phyloP scores from a whole-genome alignment of 768 basidiomycete species.

The Amanita polypyramis region DNA sequence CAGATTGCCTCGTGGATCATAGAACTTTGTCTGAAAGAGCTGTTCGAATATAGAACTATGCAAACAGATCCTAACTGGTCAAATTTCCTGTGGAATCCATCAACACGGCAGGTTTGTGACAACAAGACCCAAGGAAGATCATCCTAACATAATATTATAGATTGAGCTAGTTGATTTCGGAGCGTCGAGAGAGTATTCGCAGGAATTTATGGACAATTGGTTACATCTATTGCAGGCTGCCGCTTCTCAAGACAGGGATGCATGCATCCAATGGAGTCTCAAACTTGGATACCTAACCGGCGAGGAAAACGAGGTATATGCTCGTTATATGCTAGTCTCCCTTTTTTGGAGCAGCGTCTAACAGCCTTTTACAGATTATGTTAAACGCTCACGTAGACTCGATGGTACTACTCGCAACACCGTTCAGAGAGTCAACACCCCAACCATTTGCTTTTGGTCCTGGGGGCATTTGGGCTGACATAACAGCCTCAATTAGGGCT shows the following conservation, averaged over 20 bases:
- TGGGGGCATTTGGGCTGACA: constrained; percentile 50
- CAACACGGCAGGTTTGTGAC: constrained; percentile 43
- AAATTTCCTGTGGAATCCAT: constrained; percentile 84
- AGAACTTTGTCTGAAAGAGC: constrained; percentile 79
- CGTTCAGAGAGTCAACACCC: constrained; percentile 55
- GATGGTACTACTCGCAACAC: constrained; percentile 75
- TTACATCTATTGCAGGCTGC: constrained; percentile 75
- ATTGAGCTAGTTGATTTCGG: constrained; percentile 93
- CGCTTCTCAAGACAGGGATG: constrained; percentile 50
- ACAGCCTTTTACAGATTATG: constrained; percentile 50
- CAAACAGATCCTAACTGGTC: constrained; percentile 99
- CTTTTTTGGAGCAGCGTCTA: background rate
- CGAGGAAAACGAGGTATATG: constrained; percentile 64
- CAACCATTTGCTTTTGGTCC: constrained; percentile 78
- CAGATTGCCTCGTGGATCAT: constrained; percentile 82
- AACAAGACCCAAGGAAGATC: background rate
- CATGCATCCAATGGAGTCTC: constrained; percentile 64
- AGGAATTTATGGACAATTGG: constrained; percentile 86
- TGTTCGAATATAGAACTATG: constrained; percentile 89
- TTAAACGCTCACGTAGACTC: constrained; percentile 77
- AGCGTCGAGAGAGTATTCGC: constrained; percentile 79
- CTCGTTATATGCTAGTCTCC: constrained; percentile 19
- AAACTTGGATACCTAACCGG: constrained; percentile 87
- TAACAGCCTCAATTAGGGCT: constrained; percentile 67
- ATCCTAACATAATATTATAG: constrained; percentile 20